Percentiles rank a stretch among this genome's conserved stretches.
Conservation (phyloP, 495 filamentous ascomycete species). For the Penicillium lagena region DNA sequence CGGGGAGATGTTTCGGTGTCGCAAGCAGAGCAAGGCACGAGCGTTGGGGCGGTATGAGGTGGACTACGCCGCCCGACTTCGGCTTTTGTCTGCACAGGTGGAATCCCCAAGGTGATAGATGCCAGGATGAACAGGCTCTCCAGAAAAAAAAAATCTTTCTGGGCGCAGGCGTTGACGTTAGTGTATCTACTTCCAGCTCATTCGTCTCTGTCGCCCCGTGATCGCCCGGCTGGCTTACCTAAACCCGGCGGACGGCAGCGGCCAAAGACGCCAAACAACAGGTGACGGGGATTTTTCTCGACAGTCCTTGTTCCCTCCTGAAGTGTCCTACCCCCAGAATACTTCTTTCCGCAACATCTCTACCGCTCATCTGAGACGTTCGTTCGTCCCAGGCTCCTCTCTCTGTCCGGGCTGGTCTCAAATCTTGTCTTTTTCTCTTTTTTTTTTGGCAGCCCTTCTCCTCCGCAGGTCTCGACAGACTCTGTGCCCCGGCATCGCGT, state of each 20-base stretch:
- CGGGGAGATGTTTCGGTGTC: too few species aligned
- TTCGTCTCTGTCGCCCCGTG: not conserved
- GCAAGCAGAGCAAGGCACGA: too few species aligned
- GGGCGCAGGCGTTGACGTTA: too few species aligned
- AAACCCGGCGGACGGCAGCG: slow-evolving; percentile 18
- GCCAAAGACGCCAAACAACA: slow-evolving; percentile 26
- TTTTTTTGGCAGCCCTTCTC: slow-evolving; percentile 11
- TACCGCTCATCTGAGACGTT: slow-evolving; percentile 12
- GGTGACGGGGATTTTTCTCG: slow-evolving; percentile 30
- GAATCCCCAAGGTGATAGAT: too few species aligned
- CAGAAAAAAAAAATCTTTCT: too few species aligned
- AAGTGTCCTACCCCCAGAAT: slow-evolving; percentile 9
- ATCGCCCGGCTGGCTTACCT: slow-evolving; percentile 14
- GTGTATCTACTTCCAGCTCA: not conserved
- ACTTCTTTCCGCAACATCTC: slow-evolving; percentile 6
- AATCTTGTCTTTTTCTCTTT: slow-evolving; percentile 12
- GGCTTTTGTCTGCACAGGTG: too few species aligned
- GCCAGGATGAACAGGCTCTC: too few species aligned
- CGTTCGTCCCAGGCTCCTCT: slow-evolving; percentile 17
- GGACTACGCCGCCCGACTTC: too few species aligned
- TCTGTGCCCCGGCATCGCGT: slow-evolving; percentile 13
- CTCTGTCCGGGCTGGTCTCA: slow-evolving; percentile 25
- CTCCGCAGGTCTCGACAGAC: slow-evolving; percentile 10
- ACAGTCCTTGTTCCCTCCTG: slow-evolving; percentile 17
- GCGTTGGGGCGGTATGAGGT: too few species aligned